Evolutionary conservation across 495 filamentous ascomycete genomes (phyloP).

Genomic region (Podospora didyma): DNA sequence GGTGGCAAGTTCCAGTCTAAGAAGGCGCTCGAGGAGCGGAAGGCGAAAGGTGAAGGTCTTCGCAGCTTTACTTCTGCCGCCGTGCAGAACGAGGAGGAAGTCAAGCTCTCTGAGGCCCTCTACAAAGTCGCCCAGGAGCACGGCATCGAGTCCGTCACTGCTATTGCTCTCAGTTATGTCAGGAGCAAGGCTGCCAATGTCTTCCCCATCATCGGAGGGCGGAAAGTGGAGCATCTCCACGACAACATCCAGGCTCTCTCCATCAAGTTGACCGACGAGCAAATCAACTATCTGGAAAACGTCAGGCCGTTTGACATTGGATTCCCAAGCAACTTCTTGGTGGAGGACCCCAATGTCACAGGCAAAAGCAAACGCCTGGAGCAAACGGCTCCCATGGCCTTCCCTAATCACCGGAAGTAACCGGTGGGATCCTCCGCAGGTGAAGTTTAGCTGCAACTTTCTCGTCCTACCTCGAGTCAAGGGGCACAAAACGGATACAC

Average conservation of each 20-base stretch:
- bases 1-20: slow-evolving; percentile 50
- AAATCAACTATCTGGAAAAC: slow-evolving; percentile 54
- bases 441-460: not conserved
- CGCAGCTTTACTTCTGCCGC: slow-evolving; percentile 28
- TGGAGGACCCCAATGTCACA: slow-evolving; percentile 28
- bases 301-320: slow-evolving; percentile 46
- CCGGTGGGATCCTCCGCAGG: not conserved
- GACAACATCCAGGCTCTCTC: slow-evolving; percentile 57
- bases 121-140: slow-evolving; percentile 48
- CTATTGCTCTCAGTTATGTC: slow-evolving; percentile 51
- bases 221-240: slow-evolving; percentile 60
- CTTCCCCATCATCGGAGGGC: slow-evolving; percentile 48
- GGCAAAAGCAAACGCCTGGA: slow-evolving; percentile 10
- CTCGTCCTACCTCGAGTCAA: too few relatives aligned
- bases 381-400: slow-evolving; percentile 2
- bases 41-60: slow-evolving; percentile 30
- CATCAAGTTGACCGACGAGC: slow-evolving; percentile 49
- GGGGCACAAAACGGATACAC: too few relatives aligned
- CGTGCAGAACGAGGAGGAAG: slow-evolving; percentile 35
- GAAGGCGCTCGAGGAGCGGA: slow-evolving; percentile 32
- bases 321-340: slow-evolving; percentile 48
- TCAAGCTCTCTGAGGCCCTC: slow-evolving; percentile 39
- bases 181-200: slow-evolving; percentile 47
- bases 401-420: not conserved
- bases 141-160: slow-evolving; percentile 33